Evolutionary conservation across 2,329 filamentous ascomycete species (phyloP).

Genomic region (Fusarium avenaceum): DNA sequence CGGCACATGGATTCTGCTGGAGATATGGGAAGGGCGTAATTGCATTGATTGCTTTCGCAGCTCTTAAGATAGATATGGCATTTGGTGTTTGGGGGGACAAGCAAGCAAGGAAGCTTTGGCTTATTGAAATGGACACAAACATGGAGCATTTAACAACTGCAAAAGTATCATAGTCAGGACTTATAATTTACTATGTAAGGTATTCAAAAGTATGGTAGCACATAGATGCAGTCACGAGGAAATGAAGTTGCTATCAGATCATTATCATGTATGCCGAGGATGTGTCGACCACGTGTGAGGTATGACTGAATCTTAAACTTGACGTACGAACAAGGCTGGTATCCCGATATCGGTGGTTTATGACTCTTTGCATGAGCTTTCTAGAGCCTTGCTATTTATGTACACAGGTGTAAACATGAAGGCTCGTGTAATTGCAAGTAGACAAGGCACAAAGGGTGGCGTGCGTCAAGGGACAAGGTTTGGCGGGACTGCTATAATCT

Average conservation of each 20-base stretch:
- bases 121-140: background rate
- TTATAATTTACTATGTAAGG: conserved; percentile 9
- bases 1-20: conserved; percentile 17
- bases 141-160: background rate
- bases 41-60: conserved; percentile 18
- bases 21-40: conserved; percentile 18
- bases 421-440: conserved; percentile 22
- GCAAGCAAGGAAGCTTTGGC: conserved; percentile 9
- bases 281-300: conserved; percentile 26
- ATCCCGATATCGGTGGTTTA: conserved; percentile 40
- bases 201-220: conserved; percentile 1
- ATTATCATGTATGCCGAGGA: conserved; percentile 22
- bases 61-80: conserved; percentile 14
- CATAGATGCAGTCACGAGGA: conserved; percentile 15
- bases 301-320: conserved; percentile 11
- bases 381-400: conserved; percentile 1
- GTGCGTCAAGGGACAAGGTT: conserved; percentile 29
- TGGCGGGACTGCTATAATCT: conserved; percentile 25
- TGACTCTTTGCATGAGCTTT: conserved; percentile 12
- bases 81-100: conserved; percentile 22
- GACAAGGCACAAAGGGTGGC: conserved; percentile 15
- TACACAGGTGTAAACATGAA: background rate
- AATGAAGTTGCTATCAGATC: background rate
- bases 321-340: conserved; percentile 7
- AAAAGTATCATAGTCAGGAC: conserved; percentile 6